These are phyloP conservation scores for Nectriaceae sp. DNA, from an alignment of 2,329 filamentous ascomycete genomes.

Conservation along the genomic window DNA sequence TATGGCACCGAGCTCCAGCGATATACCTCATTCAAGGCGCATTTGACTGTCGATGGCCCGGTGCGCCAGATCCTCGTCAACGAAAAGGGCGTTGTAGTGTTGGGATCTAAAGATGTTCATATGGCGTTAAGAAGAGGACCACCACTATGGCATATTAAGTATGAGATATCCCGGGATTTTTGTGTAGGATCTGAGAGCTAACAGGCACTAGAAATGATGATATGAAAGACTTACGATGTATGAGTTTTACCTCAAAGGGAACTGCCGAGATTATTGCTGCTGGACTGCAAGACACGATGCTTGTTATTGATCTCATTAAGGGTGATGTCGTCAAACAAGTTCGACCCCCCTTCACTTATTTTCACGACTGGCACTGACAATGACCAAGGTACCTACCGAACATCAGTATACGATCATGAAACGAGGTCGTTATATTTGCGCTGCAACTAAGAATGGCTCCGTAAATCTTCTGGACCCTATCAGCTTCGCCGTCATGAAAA, in stretches of 20 bases:
- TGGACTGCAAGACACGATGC: conserved; percentile 84
- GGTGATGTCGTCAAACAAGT: conserved; percentile 71
- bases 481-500: conserved; percentile 76
- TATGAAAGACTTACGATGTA: conserved; percentile 87
- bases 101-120: conserved; percentile 83
- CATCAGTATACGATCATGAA: conserved; percentile 91
- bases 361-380: conserved; percentile 21
- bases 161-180: conserved; percentile 31
- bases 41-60: conserved; percentile 70
- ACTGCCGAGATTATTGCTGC: conserved; percentile 84
- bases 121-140: conserved; percentile 82
- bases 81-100: conserved; percentile 84
- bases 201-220: conserved; percentile 58
- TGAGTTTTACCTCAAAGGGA: conserved; percentile 90
- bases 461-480: conserved; percentile 85
- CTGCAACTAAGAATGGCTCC: conserved; percentile 78
- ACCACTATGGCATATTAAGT: conserved; percentile 86
- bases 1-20: conserved; percentile 80
- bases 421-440: conserved; percentile 86
- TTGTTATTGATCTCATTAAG: conserved; percentile 70
- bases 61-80: conserved; percentile 90
- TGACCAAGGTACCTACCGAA: conserved; percentile 64
- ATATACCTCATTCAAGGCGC: conserved; percentile 89
- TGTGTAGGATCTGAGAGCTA: conserved; percentile 11
- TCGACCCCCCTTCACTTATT: not conserved